Percentiles rank a stretch among this genome's conserved stretches.
Evolutionary conservation across 345 rosid species (phyloP).

Genomic region (Schrenkiella parvula): DNA sequence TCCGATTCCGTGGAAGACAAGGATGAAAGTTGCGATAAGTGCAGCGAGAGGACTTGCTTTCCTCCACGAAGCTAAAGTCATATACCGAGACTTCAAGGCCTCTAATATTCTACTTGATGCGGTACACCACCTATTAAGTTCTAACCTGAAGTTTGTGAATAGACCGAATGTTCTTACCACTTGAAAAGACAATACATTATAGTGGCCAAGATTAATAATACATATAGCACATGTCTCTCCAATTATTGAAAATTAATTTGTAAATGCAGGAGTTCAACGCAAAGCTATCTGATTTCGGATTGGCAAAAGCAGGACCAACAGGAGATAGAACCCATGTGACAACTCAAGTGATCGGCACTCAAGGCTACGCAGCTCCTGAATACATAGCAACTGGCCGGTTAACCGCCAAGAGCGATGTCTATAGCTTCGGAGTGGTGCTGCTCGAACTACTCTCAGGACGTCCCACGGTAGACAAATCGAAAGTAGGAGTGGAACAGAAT

Average conservation of each 20-base stretch:
- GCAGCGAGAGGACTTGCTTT: slow-evolving; percentile 82
- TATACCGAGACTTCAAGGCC: slow-evolving; percentile 82
- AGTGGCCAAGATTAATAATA: neutral
- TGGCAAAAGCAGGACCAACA: slow-evolving; percentile 95
- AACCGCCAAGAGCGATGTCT: slow-evolving; percentile 58
- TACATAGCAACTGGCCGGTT: slow-evolving; percentile 78
- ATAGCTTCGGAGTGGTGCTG: slow-evolving; percentile 71
- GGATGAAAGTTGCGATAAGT: slow-evolving; percentile 69
- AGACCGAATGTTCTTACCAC: neutral
- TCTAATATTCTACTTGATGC: slow-evolving; percentile 73
- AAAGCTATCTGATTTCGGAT: slow-evolving; percentile 91
- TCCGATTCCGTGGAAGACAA: slow-evolving; percentile 61
- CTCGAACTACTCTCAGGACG: slow-evolving; percentile 64
- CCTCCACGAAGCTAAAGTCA: slow-evolving; percentile 69
- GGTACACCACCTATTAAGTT: slow-evolving; percentile 36
- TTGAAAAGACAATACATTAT: neutral
- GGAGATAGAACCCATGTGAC: slow-evolving; percentile 96
- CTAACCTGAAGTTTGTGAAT: neutral
- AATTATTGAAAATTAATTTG: neutral
- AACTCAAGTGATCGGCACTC: slow-evolving; percentile 84
- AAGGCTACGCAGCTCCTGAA: slow-evolving; percentile 93
- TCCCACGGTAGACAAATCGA: slow-evolving; percentile 44
- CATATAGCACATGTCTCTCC: neutral
- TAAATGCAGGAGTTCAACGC: slow-evolving; percentile 64
- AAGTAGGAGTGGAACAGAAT: slow-evolving; percentile 50